These are phyloP conservation scores for Aspergillus melleus DNA, from an alignment of 2,329 filamentous ascomycete genomes.

Conservation along the genomic window DNA sequence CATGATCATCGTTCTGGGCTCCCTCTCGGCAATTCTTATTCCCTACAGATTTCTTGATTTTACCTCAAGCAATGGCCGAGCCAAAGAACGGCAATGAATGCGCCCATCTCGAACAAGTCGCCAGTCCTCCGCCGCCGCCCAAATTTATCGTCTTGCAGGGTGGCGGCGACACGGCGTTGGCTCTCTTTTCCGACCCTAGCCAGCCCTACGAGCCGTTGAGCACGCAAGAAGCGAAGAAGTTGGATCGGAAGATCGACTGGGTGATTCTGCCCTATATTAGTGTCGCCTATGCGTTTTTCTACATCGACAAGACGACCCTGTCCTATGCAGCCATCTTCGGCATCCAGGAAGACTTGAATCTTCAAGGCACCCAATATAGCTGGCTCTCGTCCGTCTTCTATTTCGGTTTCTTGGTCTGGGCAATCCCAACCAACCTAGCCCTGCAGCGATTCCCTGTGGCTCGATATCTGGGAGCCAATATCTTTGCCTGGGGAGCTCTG, in stretches of 20 bases:
- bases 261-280: conserved; percentile 59
- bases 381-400: conserved; percentile 59
- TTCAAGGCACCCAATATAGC: conserved; percentile 59
- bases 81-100: too few relatives aligned
- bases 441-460: conserved; percentile 53
- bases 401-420: conserved; percentile 58
- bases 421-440: conserved; percentile 55
- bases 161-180: conserved; percentile 51
- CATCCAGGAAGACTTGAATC: conserved; percentile 57
- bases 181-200: conserved; percentile 50
- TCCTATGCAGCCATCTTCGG: conserved; percentile 67
- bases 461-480: conserved; percentile 57
- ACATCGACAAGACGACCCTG: conserved; percentile 51
- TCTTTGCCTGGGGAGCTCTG: conserved; percentile 57
- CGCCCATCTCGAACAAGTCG: too few relatives aligned
- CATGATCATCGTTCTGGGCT: too few relatives aligned
- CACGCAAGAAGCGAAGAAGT: conserved; percentile 46
- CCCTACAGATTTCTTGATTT: too few relatives aligned
- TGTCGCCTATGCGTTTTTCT: conserved; percentile 56
- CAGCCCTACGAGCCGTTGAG: conserved; percentile 50
- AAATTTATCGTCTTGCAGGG: too few relatives aligned
- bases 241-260: conserved; percentile 58
- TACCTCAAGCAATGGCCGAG: too few relatives aligned
- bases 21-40: too few relatives aligned
- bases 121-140: too few relatives aligned